phyloP scores from a whole-genome alignment of 176 grass and related monocot species.

The Bonia amplexicaulis region DNA sequence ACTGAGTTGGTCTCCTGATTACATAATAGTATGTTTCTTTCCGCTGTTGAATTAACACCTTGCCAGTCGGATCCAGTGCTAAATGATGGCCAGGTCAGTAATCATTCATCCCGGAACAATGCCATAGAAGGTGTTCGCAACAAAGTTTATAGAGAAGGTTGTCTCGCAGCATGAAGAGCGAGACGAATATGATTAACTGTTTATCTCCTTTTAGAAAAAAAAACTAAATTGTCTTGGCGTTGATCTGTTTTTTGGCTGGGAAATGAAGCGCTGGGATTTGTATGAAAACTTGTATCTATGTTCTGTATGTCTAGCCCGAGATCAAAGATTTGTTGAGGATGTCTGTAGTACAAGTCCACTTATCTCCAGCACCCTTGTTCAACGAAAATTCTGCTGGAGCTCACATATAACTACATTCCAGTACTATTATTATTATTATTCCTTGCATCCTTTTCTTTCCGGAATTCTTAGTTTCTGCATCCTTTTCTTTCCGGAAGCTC shows the following conservation, averaged over 20 bases:
- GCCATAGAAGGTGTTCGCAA: slow-evolving; percentile 78
- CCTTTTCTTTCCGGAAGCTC: too few species aligned
- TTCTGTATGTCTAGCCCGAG: neutral
- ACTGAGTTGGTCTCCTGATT: neutral
- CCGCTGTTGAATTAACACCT: slow-evolving; percentile 66
- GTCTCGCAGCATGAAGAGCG: slow-evolving; percentile 65
- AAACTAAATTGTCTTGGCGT: neutral
- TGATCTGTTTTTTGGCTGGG: neutral
- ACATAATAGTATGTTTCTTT: slow-evolving; percentile 1
- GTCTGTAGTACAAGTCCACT: neutral
- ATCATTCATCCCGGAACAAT: neutral
- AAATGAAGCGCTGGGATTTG: neutral
- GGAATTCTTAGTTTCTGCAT: too few species aligned
- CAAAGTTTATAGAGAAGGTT: slow-evolving; percentile 85
- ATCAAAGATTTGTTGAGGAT: neutral
- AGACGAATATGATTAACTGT: slow-evolving; percentile 44
- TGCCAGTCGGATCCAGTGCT: slow-evolving; percentile 60
- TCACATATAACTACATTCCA: neutral
- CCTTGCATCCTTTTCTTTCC: neutral
- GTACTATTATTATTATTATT: neutral
- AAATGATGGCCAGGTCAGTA: slow-evolving; percentile 49
- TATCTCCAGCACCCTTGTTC: neutral
- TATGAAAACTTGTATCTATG: neutral
- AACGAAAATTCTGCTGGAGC: neutral
- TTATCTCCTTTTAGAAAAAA: neutral